A percentile compares a stretch with the other conserved stretches of the same genome.
Conservation (phyloP, 116 monocot species). For the Dioscorea cayenensis region DNA sequence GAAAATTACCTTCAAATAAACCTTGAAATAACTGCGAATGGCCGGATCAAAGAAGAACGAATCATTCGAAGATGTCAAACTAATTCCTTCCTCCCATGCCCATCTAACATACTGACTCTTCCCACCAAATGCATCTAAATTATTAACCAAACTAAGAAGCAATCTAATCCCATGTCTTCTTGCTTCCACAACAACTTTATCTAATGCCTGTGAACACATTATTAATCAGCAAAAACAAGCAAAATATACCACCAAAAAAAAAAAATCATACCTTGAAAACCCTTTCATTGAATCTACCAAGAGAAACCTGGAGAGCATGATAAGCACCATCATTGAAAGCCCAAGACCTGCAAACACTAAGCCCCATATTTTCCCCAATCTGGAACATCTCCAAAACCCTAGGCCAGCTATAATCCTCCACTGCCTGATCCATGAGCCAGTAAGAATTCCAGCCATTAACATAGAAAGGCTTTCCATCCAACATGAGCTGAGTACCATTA, state of each 20-base stretch:
- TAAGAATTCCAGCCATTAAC: conserved; percentile 61
- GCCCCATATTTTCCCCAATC: conserved; percentile 24
- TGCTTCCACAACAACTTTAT: conserved; percentile 70
- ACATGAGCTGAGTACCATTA: conserved; percentile 24
- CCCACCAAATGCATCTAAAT: conserved; percentile 77
- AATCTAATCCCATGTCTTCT: conserved; percentile 51
- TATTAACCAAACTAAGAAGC: conserved; percentile 68
- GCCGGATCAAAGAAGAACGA: conserved; percentile 92
- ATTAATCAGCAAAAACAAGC: too few relatives aligned
- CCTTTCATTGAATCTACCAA: conserved; percentile 65
- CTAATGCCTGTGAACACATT: conserved; percentile 47
- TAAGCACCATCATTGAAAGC: conserved; percentile 42
- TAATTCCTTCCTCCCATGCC: conserved; percentile 96
- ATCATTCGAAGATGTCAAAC: conserved; percentile 73
- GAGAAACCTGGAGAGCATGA: conserved; percentile 44
- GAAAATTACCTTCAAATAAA: conserved; percentile 59
- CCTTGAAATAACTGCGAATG: conserved; percentile 80
- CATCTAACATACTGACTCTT: conserved; percentile 93
- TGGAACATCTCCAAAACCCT: conserved; percentile 22
- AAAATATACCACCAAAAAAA: too few relatives aligned
- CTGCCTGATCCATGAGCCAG: conserved; percentile 54
- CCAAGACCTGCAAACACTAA: conserved; percentile 39
- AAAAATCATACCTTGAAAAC: conserved; percentile 58
- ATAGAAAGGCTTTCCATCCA: conserved; percentile 39
- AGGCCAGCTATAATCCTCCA: conserved; percentile 22